These are phyloP conservation scores for Leccinum olivaceopallidum DNA, from an alignment of 768 basidiomycete species.

Conservation along the genomic window DNA sequence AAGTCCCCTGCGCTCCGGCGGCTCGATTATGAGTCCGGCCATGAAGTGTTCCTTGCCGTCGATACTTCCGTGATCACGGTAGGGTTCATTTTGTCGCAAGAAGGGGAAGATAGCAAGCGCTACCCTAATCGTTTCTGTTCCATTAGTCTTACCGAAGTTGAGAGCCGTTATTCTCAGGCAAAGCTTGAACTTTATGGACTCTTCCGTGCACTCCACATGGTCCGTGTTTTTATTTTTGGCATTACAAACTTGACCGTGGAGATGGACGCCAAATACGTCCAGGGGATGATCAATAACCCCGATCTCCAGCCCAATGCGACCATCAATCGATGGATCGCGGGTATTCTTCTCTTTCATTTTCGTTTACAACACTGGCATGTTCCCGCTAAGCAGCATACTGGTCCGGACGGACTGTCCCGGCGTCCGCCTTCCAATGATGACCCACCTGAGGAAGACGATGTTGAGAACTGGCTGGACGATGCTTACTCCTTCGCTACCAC, in stretches of 20 bases:
- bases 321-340: not conserved
- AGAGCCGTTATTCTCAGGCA: no score
- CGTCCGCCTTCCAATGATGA: not conserved
- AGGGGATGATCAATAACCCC: not conserved
- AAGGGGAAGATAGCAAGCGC: not conserved
- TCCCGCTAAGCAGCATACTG: not conserved
- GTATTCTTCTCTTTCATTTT: not conserved
- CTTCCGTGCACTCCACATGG: not conserved
- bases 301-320: not conserved
- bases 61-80: not conserved
- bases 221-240: not conserved
- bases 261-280: not conserved
- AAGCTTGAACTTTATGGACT: not conserved
- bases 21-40: not conserved
- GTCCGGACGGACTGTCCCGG: not conserved
- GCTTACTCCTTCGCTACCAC: not conserved
- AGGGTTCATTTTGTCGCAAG: not conserved
- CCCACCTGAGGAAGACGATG: not conserved
- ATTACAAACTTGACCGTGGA: not conserved
- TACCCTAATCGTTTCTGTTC: not conserved
- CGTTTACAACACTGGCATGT: not conserved
- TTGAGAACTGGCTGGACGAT: not conserved
- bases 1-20: not conserved
- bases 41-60: not conserved
- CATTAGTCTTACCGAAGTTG: no score